Evolutionary conservation across 495 filamentous ascomycete genomes (phyloP), one percentile per base, ranked within the genome.

Genomic region (Polyplosphaeria fusca): DNA sequence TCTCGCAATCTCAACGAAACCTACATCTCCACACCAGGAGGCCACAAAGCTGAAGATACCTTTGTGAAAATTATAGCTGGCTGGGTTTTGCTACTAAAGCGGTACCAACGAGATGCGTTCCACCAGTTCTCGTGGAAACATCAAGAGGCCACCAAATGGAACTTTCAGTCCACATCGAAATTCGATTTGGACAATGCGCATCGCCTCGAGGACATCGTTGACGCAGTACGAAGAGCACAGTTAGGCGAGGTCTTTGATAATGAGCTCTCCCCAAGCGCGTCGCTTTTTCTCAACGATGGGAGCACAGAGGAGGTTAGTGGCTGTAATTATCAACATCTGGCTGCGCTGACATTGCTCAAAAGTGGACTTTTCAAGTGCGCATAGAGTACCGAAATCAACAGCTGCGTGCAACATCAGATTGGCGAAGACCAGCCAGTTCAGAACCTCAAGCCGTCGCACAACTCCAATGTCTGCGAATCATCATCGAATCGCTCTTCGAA

Each of bases 341-440:
- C 35, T 27, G 35, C 12, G 18, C 13, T 39, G 4, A 52, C 27
- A 3, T 22, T n/a, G n/a, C n/a, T 12, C 18, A 38, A 3, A 20
- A 61, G 58, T 61, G 50, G 58, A 49, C 42, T 2, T 61, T 61
- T 43, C 3, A 37, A 47, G 57, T 41, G 2, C 20, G 27, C 13
- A 14, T 60, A 1, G 13, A 48, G 3, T 20, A 47, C 11, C 44
- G 42, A 13, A 35, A 35, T 35, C 30, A 35, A 35, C 30, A 35
- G 7, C 30, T 35, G 5, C 25, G 20, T 18, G 37, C 25, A 38
- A 37, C 38, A 3, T 50, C 50, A 1, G 14, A 25, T 35, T 53
- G 48, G 48, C 42, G 23, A n/a, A 4, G 26, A 13, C 51, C 58
- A 1, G 27, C 35, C 5, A 55, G 55, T 44, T 54, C 58, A 9